Evolutionary conservation across 495 filamentous ascomycete species (phyloP).

Genomic region (Neurospora sp.): DNA sequence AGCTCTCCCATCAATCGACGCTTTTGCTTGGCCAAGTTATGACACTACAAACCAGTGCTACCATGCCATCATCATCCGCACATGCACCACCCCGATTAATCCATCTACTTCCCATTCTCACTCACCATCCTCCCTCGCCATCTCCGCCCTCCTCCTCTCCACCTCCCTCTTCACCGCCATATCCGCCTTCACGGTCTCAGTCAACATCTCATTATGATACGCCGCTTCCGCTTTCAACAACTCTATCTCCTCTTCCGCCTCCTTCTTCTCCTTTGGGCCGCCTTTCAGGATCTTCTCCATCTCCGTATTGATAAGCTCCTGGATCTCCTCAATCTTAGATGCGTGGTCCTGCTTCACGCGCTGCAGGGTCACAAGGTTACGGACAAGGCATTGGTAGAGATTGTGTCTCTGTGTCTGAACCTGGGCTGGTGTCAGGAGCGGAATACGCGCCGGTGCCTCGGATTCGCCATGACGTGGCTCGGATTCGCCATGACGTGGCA

Average conservation of each 20-base stretch:
- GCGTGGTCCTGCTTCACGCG: background rate
- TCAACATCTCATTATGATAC: too few relatives aligned
- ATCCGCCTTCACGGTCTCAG: background rate
- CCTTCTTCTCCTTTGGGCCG: too few relatives aligned
- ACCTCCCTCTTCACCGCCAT: background rate
- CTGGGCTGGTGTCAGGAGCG: background rate
- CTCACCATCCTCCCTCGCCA: background rate
- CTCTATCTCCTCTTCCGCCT: too few relatives aligned
- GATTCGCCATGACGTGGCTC: background rate
- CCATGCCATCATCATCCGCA: background rate
- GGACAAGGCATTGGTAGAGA: background rate
- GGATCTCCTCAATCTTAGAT: background rate
- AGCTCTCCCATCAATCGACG: background rate
- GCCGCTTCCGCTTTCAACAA: too few relatives aligned
- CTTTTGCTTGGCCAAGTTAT: background rate
- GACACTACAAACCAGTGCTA: background rate
- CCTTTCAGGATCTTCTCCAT: background rate
- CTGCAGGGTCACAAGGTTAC: background rate
- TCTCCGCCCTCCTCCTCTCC: background rate
- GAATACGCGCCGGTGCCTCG: background rate
- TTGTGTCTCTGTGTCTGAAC: background rate
- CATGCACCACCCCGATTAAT: background rate
- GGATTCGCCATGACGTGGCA: too few relatives aligned
- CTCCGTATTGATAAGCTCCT: background rate
- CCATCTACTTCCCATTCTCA: background rate